These are phyloP conservation scores for Zygoascus bituminiphila DNA, from an alignment of 805 yeast genomes.

Conservation along the genomic window DNA sequence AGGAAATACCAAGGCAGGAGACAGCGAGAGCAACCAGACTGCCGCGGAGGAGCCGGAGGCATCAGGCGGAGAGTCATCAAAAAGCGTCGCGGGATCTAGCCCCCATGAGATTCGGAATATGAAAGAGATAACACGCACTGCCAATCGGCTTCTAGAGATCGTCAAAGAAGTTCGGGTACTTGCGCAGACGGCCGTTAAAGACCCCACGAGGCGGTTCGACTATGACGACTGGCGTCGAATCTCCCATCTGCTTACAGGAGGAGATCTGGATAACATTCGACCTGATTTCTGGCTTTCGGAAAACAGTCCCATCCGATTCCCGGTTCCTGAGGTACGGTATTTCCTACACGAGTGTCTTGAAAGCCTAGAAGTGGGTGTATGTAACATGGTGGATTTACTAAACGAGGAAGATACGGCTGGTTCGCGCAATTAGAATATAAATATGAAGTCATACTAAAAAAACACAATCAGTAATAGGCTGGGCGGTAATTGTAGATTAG, in stretches of 20 bases:
- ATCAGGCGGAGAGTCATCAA: background rate
- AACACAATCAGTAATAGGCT: no score
- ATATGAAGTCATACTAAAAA: no score
- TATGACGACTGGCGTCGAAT: conserved; percentile 47
- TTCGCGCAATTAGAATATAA: no score
- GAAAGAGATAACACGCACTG: background rate
- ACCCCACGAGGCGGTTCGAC: conserved; percentile 37
- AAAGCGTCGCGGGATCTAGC: background rate
- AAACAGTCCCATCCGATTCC: conserved; percentile 59
- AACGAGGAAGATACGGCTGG: background rate
- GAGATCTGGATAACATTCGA: conserved; percentile 15
- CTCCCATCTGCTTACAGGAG: conserved; percentile 15
- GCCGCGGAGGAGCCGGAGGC: background rate
- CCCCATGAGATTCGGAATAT: background rate
- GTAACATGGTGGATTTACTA: background rate
- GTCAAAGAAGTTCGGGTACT: background rate
- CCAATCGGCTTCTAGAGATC: background rate
- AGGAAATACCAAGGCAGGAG: background rate
- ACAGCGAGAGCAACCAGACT: background rate
- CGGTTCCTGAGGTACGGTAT: conserved; percentile 61
- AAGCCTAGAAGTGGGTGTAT: background rate
- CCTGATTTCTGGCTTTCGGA: conserved; percentile 56
- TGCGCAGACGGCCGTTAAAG: background rate
- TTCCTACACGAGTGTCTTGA: conserved; percentile 26
- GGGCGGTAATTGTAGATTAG: no score